These are phyloP conservation scores for Chrysanthemum seticuspe DNA, from an alignment of 129 eudicot species.

Conservation along the genomic window DNA sequence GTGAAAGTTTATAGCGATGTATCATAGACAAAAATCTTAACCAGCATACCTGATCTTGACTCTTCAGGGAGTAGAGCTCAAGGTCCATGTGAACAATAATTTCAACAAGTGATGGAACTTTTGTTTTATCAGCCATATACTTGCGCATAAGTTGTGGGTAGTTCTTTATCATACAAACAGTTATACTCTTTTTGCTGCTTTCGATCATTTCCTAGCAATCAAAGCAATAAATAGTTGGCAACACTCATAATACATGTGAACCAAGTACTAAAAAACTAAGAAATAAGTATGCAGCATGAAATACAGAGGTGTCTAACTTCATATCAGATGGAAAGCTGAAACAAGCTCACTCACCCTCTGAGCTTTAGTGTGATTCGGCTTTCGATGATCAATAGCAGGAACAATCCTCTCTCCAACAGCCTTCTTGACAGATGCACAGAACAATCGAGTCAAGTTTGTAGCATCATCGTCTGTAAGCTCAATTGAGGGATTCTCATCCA, in stretches of 20 bases:
- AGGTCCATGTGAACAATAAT: constrained; percentile 72
- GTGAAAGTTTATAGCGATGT: background rate
- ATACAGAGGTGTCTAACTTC: constrained; percentile 1
- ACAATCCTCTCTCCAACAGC: constrained; percentile 94
- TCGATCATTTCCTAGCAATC: constrained; percentile 71
- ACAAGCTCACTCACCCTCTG: constrained; percentile 51
- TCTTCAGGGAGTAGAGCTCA: constrained; percentile 88
- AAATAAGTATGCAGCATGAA: constrained; percentile 7
- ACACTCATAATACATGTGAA: background rate
- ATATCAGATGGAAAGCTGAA: constrained; percentile 9
- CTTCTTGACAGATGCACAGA: constrained; percentile 75
- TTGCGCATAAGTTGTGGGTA: constrained; percentile 89
- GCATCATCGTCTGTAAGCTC: constrained; percentile 92
- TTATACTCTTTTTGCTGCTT: constrained; percentile 58
- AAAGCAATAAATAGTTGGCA: constrained; percentile 5
- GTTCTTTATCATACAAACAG: constrained; percentile 81
- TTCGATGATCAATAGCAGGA: constrained; percentile 81
- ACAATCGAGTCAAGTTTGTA: constrained; percentile 74
- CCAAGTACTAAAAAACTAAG: background rate
- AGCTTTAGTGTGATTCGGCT: constrained; percentile 66
- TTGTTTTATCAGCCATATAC: constrained; percentile 87
- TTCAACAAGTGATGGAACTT: constrained; percentile 79
- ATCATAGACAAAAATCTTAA: background rate
- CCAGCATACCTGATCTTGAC: constrained; percentile 81
- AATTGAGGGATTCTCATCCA: constrained; percentile 73